Evolutionary conservation across 148 eudicot species (phyloP).

Genomic region (Agrostemma githago): DNA sequence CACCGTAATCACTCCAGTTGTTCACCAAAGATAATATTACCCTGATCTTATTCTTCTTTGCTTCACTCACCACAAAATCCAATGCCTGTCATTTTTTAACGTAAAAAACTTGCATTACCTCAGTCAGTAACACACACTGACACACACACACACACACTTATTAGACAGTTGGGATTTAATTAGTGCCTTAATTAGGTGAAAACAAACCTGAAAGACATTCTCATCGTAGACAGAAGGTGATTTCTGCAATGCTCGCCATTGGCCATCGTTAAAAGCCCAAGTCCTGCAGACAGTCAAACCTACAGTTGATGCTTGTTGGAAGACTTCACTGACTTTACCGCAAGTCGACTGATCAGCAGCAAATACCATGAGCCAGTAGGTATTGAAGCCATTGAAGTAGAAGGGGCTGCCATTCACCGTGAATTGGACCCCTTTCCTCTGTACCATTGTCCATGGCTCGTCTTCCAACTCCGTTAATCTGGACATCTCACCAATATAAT

Average conservation of each 20-base stretch:
- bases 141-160: not conserved
- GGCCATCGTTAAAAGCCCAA: slow-evolving; percentile 93
- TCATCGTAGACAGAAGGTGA: slow-evolving; percentile 83
- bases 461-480: slow-evolving; percentile 33
- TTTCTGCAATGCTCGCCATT: slow-evolving; percentile 82
- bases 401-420: slow-evolving; percentile 52
- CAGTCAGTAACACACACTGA: too few species aligned
- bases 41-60: slow-evolving; percentile 74
- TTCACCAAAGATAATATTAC: slow-evolving; percentile 72
- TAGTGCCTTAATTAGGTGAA: too few species aligned
- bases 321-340: slow-evolving; percentile 62
- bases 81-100: slow-evolving; percentile 47
- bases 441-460: slow-evolving; percentile 66
- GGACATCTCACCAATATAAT: not conserved
- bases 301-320: slow-evolving; percentile 73
- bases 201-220: slow-evolving; percentile 67
- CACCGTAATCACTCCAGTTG: slow-evolving; percentile 91
- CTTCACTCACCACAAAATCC: slow-evolving; percentile 91
- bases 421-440: slow-evolving; percentile 65
- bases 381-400: slow-evolving; percentile 89
- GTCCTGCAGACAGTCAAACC: slow-evolving; percentile 81
- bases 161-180: not conserved
- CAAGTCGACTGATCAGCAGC: slow-evolving; percentile 71
- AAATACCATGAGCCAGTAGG: slow-evolving; percentile 90
- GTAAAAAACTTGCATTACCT: not conserved